A percentile compares a stretch with the other conserved stretches of the same genome.
Evolutionary conservation across 129 eudicot genomes (phyloP).

Genomic region (Artemisia tridentata): DNA sequence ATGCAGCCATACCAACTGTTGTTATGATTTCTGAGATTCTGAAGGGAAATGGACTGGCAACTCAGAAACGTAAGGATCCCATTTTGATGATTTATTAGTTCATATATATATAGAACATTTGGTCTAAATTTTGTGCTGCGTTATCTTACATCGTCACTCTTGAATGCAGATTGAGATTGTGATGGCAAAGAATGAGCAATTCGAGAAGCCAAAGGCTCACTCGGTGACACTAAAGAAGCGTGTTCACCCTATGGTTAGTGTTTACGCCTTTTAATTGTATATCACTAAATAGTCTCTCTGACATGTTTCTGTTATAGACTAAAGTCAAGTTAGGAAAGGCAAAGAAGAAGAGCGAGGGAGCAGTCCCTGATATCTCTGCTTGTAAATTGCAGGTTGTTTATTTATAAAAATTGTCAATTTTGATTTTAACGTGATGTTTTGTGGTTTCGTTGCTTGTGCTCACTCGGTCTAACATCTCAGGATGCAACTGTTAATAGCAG

Average conservation of each 20-base stretch:
- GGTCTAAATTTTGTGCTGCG: slow-evolving; percentile 9
- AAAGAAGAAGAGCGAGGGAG: slow-evolving; percentile 19
- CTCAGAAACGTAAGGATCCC: slow-evolving; percentile 28
- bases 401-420: not conserved
- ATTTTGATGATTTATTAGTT: not conserved
- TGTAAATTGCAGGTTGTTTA: slow-evolving; percentile 24
- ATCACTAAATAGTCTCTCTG: not conserved
- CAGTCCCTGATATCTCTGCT: slow-evolving; percentile 7
- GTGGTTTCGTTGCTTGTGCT: not conserved
- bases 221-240: slow-evolving; percentile 8
- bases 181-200: slow-evolving; percentile 18
- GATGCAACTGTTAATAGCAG: not conserved
- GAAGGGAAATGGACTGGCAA: slow-evolving; percentile 33
- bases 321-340: slow-evolving; percentile 3
- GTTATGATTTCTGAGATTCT: slow-evolving; percentile 29
- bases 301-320: slow-evolving; percentile 9
- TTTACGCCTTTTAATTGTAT: not conserved
- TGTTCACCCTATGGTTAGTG: slow-evolving; percentile 22
- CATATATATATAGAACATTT: not conserved
- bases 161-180: slow-evolving; percentile 27
- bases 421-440: not conserved
- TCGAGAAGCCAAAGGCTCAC: slow-evolving; percentile 20
- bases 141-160: slow-evolving; percentile 6
- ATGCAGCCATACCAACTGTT: no score
- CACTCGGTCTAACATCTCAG: slow-evolving; percentile 7